Conservation (phyloP, 768 basidiomycete genomes). For the Amanita thiersii region DNA sequence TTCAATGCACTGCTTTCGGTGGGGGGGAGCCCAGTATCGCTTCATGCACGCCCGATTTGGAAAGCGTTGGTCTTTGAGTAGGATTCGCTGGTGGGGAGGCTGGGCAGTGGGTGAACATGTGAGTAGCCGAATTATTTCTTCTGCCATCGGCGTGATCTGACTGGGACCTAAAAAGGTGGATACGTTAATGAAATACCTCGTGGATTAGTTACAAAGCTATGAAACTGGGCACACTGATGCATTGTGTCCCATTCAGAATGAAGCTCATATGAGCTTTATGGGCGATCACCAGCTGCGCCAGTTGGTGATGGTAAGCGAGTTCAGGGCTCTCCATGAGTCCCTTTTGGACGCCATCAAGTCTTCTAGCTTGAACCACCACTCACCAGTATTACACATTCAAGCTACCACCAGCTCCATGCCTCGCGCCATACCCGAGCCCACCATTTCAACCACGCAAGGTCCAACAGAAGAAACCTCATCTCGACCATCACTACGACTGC, state of each 20-base stretch:
- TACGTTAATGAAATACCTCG: conserved; percentile 25
- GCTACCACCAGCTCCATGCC: too few relatives aligned
- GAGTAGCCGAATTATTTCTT: conserved; percentile 8
- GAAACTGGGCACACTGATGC: conserved; percentile 22
- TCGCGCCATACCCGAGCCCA: too few relatives aligned
- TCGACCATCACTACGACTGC: too few relatives aligned
- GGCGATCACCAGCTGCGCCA: conserved; percentile 14
- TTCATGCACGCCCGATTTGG: conserved; percentile 29
- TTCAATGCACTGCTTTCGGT: conserved; percentile 26
- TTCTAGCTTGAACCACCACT: too few relatives aligned
- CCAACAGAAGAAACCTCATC: too few relatives aligned
- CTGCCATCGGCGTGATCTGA: not conserved
- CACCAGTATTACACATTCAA: too few relatives aligned
- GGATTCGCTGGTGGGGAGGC: conserved; percentile 33
- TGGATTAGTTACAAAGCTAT: conserved; percentile 23
- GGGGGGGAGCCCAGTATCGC: conserved; percentile 7
- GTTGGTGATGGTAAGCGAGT: conserved; percentile 14
- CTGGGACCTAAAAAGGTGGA: conserved; percentile 17
- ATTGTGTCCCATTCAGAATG: conserved; percentile 16
- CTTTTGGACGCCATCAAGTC: not conserved
- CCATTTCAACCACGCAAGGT: too few relatives aligned
- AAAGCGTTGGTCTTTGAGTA: conserved; percentile 24
- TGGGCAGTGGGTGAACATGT: conserved; percentile 33
- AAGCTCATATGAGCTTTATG: conserved; percentile 18
- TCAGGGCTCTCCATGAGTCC: conserved; percentile 1